Base-by-base conservation (phyloP, 2,329 filamentous ascomycete species). In the Magnaporthiopsis incrustans region DNA sequence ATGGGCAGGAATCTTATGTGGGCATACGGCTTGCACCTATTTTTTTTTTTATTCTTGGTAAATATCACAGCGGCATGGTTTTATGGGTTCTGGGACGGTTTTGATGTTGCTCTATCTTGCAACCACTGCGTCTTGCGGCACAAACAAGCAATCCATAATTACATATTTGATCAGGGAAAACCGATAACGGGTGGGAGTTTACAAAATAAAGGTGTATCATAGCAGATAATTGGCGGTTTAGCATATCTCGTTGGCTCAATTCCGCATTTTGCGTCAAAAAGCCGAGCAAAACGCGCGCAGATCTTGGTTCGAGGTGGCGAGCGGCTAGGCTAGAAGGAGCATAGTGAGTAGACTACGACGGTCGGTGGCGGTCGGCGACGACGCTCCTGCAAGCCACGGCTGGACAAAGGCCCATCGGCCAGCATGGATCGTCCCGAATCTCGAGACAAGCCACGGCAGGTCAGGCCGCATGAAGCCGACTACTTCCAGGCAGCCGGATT, bases 401-500 rank as follows among this genome's bases (percentile, higher is more conserved):
- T n/a, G 22, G 38, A 22, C 18, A n/a, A n/a, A 53, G 4, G 22
- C 35, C 11, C 35, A 38, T 38, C 5, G 25, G 25, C 60, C 60
- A 61, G 60, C 26, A 57, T 38, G 61, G 57, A 44, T 63, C 32
- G 32, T 26, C 57, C 62, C 38, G 8, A n/a, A 32, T 14, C 27
- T 11, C 11, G 58, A 22, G 58, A 35, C 33, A 35, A 35, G 33
- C 33, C 26, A 60, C 18, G 12, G 58, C 30, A 33, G 3, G 22
- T 44, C 32, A 35, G 32, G 32, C 4, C 32, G 32, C 32, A 33
- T 33, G 32, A 33, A 33, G 32, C 32, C 32, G 4, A 10, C 10
- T 10, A 33, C 10, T 33, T 33, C 32, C n/a, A 63, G 61, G 61
- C 44, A 62, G 61, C 61, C 61, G 38, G 14, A 61, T 61, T 60